Evolutionary conservation across 2,329 filamentous ascomycete genomes (phyloP).

Genomic region (Trichoderma koningiopsis): DNA sequence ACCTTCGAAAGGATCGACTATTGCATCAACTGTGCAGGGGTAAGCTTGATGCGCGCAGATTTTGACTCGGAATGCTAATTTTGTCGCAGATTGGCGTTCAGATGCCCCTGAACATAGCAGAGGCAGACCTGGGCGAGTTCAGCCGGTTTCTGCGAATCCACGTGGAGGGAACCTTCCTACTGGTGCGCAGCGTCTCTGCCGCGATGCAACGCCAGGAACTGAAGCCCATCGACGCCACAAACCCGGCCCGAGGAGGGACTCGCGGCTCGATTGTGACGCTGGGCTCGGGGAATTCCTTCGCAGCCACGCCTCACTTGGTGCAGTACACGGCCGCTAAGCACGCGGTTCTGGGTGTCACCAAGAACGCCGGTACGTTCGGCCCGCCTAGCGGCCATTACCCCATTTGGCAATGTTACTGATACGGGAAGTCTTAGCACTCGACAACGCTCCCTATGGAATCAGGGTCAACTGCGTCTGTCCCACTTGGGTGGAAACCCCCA

Average conservation of each 20-base stretch:
- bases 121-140: constrained; percentile 25
- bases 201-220: constrained; percentile 27
- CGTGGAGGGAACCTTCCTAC: constrained; percentile 27
- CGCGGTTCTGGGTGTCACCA: constrained; percentile 28
- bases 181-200: constrained; percentile 13
- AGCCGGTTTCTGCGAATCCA: constrained; percentile 25
- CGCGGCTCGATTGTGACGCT: constrained; percentile 28
- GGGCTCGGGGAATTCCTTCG: constrained; percentile 27
- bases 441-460: constrained; percentile 25
- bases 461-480: constrained; percentile 33
- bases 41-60: background rate
- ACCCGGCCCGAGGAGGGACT: constrained; percentile 21
- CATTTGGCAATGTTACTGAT: background rate
- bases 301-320: constrained; percentile 25
- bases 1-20: constrained; percentile 30
- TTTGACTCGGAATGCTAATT: background rate
- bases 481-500: constrained; percentile 29
- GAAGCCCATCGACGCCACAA: background rate
- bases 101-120: constrained; percentile 17
- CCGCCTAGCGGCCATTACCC: background rate
- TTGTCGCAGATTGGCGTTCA: constrained; percentile 17
- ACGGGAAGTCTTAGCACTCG: constrained; percentile 21
- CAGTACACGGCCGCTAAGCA: constrained; percentile 28
- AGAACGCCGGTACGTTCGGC: constrained; percentile 25
- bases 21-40: constrained; percentile 28